phyloP scores from a whole-genome alignment of 2,329 filamentous ascomycete genomes.

The Monilinia polystroma region DNA sequence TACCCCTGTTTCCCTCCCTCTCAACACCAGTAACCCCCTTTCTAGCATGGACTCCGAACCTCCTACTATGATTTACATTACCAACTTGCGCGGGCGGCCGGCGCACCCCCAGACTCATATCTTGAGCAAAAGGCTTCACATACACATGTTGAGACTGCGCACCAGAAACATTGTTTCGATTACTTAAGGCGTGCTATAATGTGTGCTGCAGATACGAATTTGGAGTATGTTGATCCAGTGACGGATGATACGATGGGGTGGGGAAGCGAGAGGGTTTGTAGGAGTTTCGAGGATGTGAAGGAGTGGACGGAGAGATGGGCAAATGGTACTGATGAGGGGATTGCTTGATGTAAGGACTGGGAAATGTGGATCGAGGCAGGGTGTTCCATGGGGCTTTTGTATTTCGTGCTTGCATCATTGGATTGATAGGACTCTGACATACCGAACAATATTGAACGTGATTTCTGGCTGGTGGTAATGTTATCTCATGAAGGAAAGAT shows the following conservation, averaged over 20 bases:
- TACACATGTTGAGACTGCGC: constrained; percentile 6
- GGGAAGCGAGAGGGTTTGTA: constrained; percentile 26
- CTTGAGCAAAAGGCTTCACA: constrained; percentile 12
- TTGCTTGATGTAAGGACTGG: background rate
- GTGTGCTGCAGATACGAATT: constrained; percentile 27
- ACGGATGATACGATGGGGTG: constrained; percentile 25
- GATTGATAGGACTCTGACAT: background rate
- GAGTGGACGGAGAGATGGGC: constrained; percentile 23
- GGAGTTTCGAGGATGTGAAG: constrained; percentile 26
- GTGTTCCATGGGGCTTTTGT: background rate
- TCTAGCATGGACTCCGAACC: constrained; percentile 15
- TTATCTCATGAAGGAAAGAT: no score
- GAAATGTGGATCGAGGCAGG: background rate
- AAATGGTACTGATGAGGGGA: constrained; percentile 13
- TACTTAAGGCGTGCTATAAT: constrained; percentile 28
- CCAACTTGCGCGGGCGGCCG: background rate
- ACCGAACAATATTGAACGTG: no score
- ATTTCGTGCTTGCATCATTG: background rate
- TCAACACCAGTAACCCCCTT: no score
- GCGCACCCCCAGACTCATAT: background rate
- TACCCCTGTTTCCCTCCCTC: background rate
- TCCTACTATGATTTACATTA: constrained; percentile 12
- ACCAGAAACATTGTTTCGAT: constrained; percentile 28
- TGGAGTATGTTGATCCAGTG: constrained; percentile 22
- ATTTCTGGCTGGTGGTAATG: no score